These are phyloP conservation scores for Paraphoma chrysanthemicola DNA, from an alignment of 2,329 filamentous ascomycete genomes.

Conservation along the genomic window DNA sequence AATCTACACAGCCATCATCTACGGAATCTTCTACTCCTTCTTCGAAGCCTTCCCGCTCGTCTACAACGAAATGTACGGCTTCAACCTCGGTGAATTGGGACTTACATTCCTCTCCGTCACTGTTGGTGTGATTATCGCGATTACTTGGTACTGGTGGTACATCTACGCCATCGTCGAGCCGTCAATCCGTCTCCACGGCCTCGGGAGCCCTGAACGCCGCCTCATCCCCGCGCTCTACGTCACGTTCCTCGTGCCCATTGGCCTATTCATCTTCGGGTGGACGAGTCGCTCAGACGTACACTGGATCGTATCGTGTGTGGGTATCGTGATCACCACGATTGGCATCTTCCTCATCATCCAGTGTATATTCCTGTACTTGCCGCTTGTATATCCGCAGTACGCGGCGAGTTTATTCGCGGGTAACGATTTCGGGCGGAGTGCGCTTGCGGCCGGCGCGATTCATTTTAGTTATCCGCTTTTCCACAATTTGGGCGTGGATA, in stretches of 20 bases:
- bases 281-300: conserved; percentile 67
- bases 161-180: conserved; percentile 75
- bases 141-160: conserved; percentile 72
- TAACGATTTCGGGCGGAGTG: conserved; percentile 64
- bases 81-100: conserved; percentile 73
- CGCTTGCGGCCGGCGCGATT: conserved; percentile 66
- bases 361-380: conserved; percentile 67
- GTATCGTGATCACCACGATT: conserved; percentile 58
- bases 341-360: conserved; percentile 54
- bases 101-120: conserved; percentile 87
- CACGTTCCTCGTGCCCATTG: conserved; percentile 66
- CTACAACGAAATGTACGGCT: conserved; percentile 80
- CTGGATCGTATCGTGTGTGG: conserved; percentile 64
- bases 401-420: conserved; percentile 64
- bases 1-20: conserved; percentile 83
- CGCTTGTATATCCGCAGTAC: conserved; percentile 65
- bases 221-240: conserved; percentile 72
- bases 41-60: conserved; percentile 71
- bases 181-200: conserved; percentile 66
- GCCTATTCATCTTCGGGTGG: conserved; percentile 72
- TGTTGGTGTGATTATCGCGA: conserved; percentile 72
- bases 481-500: conserved; percentile 64
- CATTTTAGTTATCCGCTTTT: conserved; percentile 68
- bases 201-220: conserved; percentile 73
- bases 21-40: conserved; percentile 77